A percentile compares a stretch with the other conserved stretches of the same genome.
These are phyloP conservation scores for Salix udensis DNA, from an alignment of 345 rosid species.

Conservation along the genomic window DNA sequence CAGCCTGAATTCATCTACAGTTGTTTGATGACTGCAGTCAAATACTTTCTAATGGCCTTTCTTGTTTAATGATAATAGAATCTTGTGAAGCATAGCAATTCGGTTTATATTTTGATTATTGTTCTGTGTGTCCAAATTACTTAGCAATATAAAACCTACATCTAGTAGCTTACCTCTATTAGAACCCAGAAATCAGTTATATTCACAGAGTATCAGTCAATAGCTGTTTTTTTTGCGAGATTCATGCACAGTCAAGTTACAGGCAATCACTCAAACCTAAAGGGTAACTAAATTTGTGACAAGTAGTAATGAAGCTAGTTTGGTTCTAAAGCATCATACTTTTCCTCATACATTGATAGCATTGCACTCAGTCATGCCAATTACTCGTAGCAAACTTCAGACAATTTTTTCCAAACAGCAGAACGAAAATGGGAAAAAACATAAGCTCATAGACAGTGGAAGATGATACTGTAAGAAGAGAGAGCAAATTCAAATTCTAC, in stretches of 20 bases:
- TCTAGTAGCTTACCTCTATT: not conserved
- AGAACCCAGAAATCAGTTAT: not conserved
- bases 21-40: no score
- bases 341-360: not conserved
- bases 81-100: not conserved
- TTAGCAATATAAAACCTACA: not conserved
- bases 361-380: not conserved
- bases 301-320: not conserved
- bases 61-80: not conserved
- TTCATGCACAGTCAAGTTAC: not conserved
- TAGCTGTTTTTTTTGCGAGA: not conserved
- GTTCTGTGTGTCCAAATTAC: not conserved
- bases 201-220: not conserved
- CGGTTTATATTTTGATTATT: not conserved
- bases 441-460: not conserved
- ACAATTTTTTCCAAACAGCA: not conserved
- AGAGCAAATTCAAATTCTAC: conserved; percentile 17
- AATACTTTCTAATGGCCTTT: not conserved
- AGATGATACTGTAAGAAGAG: conserved; percentile 1
- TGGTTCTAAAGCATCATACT: not conserved
- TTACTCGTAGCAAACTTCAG: not conserved
- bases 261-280: not conserved
- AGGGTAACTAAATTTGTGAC: not conserved
- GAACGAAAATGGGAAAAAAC: conserved; percentile 1
- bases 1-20: not conserved